Evolutionary conservation across 805 yeast genomes (phyloP).

Genomic region (Candida methanosorbosa): DNA sequence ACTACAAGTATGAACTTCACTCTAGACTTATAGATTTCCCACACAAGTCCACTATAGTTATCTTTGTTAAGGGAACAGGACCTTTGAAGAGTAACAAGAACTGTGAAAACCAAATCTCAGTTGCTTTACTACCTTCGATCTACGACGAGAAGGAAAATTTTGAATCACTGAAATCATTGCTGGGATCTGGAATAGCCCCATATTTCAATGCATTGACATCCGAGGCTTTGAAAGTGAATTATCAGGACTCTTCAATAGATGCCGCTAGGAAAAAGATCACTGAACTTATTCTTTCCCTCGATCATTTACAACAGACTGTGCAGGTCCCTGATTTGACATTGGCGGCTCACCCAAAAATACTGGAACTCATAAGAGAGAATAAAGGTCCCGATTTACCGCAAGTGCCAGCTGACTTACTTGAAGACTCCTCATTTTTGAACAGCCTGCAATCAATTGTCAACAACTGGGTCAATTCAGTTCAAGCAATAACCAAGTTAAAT

Average conservation of each 20-base stretch:
- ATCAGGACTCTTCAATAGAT: constrained; percentile 19
- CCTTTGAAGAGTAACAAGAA: not conserved
- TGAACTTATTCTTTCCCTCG: constrained; percentile 60
- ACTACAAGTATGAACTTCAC: no score
- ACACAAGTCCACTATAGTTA: no score
- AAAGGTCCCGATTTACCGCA: no score
- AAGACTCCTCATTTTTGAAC: constrained; percentile 54
- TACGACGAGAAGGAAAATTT: constrained; percentile 12
- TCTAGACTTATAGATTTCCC: no score
- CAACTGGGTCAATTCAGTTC: constrained; percentile 62
- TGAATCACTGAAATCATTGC: constrained; percentile 48
- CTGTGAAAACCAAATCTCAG: not conserved
- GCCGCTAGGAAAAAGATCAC: constrained; percentile 54
- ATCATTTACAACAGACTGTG: constrained; percentile 57
- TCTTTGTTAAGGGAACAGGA: not conserved
- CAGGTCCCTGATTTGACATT: constrained; percentile 57
- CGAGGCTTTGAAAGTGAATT: constrained; percentile 17
- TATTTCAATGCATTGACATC: constrained; percentile 43
- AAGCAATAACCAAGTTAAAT: constrained; percentile 42
- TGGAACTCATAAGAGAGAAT: constrained; percentile 20
- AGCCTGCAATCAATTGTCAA: constrained; percentile 62
- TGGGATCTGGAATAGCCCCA: constrained; percentile 59
- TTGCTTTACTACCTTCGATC: not conserved
- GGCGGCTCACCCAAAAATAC: constrained; percentile 43
- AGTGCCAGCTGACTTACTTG: constrained; percentile 20